Base-by-base conservation (phyloP, 495 filamentous ascomycete species). In the Filosporella fistucella region DNA sequence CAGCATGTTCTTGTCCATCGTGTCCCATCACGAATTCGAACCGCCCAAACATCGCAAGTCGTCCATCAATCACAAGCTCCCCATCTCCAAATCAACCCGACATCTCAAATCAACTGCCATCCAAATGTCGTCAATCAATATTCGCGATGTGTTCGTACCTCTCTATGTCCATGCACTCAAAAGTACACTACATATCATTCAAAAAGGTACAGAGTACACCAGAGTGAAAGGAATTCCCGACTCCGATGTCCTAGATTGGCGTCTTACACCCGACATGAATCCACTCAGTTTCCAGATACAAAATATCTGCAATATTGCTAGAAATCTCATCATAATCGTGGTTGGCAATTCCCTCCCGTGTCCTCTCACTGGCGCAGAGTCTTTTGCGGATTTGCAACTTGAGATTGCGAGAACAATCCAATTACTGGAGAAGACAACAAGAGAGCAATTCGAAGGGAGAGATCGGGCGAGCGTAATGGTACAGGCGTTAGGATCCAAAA, bases 171-270 rank as follows among this genome's bases (percentile, higher is more conserved):
- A 23, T 20, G 35, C 34, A 8, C 45, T 48, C 35, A 12, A 23
- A 25, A 40, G 22, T n/a, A 54, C 58, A 5, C 18, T 34, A 9
- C 57, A 61, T 35, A 51, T 54, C 34, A 45, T 55, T 16, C 11
- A 52, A 10, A 42, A 52, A 21, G 58, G 58, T 46, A 26, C 44
- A n/a, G 26, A 39, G 24, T 42, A 42, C 4, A 47, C 10, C 17
- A 37, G 41, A 1, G 25, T 43, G 14, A 48, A 53, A n/a, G 30
- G 35, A 18, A 8, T 61, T 18, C 50, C 47, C 0, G 57, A 61
- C 24, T 22, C 47, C n/a, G 51, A 45, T 4, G 41, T 29, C 1
- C 38, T 51, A 1, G 39, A 13, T 24, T 56, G 45, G 52, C 23
- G 49, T 8, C 36, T 51, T n/a, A 33, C 49, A 29, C 51, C 30